phyloP scores from a whole-genome alignment of 108 stramenopile genomes.

The Epithemia pelagica region DNA sequence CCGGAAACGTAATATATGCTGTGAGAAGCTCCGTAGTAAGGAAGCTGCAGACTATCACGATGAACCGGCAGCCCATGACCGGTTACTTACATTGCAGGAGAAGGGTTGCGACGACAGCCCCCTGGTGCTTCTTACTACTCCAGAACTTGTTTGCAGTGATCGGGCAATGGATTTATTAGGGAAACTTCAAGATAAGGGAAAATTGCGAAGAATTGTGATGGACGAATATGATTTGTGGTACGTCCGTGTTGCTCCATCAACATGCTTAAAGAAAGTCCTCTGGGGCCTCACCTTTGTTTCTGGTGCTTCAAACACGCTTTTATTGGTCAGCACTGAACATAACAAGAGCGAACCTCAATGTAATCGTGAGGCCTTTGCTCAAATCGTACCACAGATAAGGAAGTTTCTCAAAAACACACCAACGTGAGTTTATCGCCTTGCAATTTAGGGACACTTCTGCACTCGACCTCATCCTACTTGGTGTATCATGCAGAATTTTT shows the following conservation, averaged over 20 bases:
- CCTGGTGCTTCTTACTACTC: constrained; percentile 8
- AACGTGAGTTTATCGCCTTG: no score
- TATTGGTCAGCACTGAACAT: no score
- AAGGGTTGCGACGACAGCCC: neutral
- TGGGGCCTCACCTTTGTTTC: no score
- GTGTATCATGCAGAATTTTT: constrained; percentile 3
- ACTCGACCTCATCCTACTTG: no score
- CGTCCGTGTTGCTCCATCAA: no score
- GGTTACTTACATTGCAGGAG: neutral
- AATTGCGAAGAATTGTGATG: neutral
- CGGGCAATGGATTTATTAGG: neutral
- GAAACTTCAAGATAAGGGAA: neutral
- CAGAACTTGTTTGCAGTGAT: constrained; percentile 9
- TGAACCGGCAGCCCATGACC: neutral
- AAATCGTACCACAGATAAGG: neutral
- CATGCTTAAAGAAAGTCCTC: no score
- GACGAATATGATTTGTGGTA: constrained; percentile 12
- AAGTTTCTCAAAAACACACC: no score
- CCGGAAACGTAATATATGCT: neutral
- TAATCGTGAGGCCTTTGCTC: neutral
- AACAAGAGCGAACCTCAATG: neutral
- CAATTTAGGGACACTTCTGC: no score
- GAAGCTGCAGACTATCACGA: neutral
- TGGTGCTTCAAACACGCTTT: no score
- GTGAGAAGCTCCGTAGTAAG: neutral